A percentile compares a stretch with the other conserved stretches of the same genome.
phyloP scores from a whole-genome alignment of 768 basidiomycete species.

The Suillus luteus region DNA sequence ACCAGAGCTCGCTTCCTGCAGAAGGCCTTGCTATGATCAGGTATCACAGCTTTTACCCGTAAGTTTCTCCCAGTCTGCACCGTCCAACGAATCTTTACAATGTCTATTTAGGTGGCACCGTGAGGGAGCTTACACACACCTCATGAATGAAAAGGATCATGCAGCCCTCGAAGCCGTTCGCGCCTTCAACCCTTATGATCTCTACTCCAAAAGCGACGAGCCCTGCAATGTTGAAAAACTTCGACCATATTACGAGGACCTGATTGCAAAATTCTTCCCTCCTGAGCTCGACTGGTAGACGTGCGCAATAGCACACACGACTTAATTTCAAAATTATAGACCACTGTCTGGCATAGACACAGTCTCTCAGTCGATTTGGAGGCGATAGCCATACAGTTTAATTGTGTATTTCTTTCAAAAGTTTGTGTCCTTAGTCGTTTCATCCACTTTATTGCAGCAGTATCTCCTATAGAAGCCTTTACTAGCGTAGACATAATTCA shows the following conservation, averaged over 20 bases:
- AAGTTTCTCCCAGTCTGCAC: slow-evolving; percentile 23
- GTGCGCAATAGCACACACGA: not conserved
- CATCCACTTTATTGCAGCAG: slow-evolving; percentile 3
- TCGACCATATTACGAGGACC: slow-evolving; percentile 77
- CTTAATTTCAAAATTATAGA: not conserved
- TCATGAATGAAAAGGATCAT: slow-evolving; percentile 72
- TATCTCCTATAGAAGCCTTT: not conserved
- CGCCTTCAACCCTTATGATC: slow-evolving; percentile 92
- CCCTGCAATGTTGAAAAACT: slow-evolving; percentile 62
- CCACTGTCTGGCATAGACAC: not conserved
- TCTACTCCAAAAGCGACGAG: slow-evolving; percentile 87
- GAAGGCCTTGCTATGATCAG: slow-evolving; percentile 91
- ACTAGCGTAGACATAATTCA: not conserved
- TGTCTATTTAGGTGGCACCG: slow-evolving; percentile 69
- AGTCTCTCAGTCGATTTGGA: not conserved
- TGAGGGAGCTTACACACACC: slow-evolving; percentile 80
- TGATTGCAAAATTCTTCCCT: slow-evolving; percentile 89
- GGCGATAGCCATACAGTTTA: slow-evolving; percentile 7
- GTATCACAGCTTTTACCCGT: slow-evolving; percentile 94
- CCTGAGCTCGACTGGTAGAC: slow-evolving; percentile 77
- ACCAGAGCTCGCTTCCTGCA: slow-evolving; percentile 76
- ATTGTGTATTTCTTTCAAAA: slow-evolving; percentile 9
- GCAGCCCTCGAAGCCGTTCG: slow-evolving; percentile 70
- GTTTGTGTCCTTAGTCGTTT: not conserved
- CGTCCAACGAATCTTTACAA: slow-evolving; percentile 9